These are phyloP conservation scores for Nakaseomyces uthaithaninus DNA, from an alignment of 1,139 yeast genomes.

Conservation along the genomic window DNA sequence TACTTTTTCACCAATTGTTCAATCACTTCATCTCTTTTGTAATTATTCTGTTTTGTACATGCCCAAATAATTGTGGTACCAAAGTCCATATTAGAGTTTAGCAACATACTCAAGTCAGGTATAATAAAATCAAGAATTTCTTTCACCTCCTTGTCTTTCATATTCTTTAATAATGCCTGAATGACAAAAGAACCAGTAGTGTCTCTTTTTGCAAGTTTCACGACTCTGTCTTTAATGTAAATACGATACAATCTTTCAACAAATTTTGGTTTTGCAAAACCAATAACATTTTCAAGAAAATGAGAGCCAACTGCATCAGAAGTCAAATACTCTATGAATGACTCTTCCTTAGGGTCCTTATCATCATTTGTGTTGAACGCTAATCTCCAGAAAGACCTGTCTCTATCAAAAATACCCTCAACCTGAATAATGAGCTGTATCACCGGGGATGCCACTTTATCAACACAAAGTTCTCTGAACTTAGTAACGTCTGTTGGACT, in stretches of 20 bases:
- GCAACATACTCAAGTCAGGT: slow-evolving; percentile 55
- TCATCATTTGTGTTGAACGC: slow-evolving; percentile 39
- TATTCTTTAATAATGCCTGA: slow-evolving; percentile 54
- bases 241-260: slow-evolving; percentile 60
- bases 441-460: slow-evolving; percentile 81
- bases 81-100: slow-evolving; percentile 63
- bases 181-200: slow-evolving; percentile 79
- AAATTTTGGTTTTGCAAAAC: slow-evolving; percentile 57
- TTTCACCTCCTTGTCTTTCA: slow-evolving; percentile 52
- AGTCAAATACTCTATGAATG: slow-evolving; percentile 74
- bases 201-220: slow-evolving; percentile 67
- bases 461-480: slow-evolving; percentile 67
- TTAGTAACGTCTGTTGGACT: slow-evolving; percentile 31
- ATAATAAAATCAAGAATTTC: slow-evolving; percentile 60
- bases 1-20: slow-evolving; percentile 52
- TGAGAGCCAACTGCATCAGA: slow-evolving; percentile 90
- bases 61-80: slow-evolving; percentile 64
- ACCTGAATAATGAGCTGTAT: slow-evolving; percentile 69
- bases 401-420: slow-evolving; percentile 73
- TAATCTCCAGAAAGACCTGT: slow-evolving; percentile 58
- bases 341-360: slow-evolving; percentile 58
- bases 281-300: slow-evolving; percentile 66
- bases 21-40: slow-evolving; percentile 58
- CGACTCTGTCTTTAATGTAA: slow-evolving; percentile 67
- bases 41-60: slow-evolving; percentile 50